Evolutionary conservation across 371 early-diverging fungal genomes (phyloP).

Genomic region (Mortierella sp.): DNA sequence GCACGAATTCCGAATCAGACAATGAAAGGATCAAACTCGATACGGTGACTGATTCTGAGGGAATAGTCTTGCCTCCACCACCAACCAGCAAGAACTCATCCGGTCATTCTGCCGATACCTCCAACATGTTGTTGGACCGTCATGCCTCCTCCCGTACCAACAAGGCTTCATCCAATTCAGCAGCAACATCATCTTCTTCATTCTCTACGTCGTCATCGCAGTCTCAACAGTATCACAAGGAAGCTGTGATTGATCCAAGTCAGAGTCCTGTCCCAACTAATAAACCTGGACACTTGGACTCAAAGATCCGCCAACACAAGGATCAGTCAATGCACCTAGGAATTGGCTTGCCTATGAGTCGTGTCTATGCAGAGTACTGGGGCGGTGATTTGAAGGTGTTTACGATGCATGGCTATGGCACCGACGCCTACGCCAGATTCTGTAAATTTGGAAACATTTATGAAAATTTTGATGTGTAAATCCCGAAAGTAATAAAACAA

Average conservation of each 20-base stretch:
- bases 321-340: conserved; percentile 71
- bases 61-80: conserved; percentile 44
- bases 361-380: conserved; percentile 91
- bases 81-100: conserved; percentile 16
- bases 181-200: conserved; percentile 11
- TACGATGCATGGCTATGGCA: conserved; percentile 88
- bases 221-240: background rate
- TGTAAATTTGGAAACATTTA: conserved; percentile 76
- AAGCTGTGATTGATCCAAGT: conserved; percentile 36
- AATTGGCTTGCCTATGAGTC: conserved; percentile 88
- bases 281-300: conserved; percentile 29
- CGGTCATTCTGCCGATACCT: conserved; percentile 18
- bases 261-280: conserved; percentile 1
- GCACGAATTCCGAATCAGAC: conserved; percentile 17
- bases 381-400: conserved; percentile 80
- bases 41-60: background rate
- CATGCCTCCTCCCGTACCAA: conserved; percentile 25
- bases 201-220: conserved; percentile 16
- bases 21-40: background rate
- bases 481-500: background rate
- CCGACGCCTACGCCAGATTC: conserved; percentile 87
- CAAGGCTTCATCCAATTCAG: conserved; percentile 6
- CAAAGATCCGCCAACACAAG: conserved; percentile 15
- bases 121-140: conserved; percentile 29
- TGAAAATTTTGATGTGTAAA: conserved; percentile 67